Base-by-base conservation (phyloP, 208 protist species). In the Crithidia mellificae region DNA sequence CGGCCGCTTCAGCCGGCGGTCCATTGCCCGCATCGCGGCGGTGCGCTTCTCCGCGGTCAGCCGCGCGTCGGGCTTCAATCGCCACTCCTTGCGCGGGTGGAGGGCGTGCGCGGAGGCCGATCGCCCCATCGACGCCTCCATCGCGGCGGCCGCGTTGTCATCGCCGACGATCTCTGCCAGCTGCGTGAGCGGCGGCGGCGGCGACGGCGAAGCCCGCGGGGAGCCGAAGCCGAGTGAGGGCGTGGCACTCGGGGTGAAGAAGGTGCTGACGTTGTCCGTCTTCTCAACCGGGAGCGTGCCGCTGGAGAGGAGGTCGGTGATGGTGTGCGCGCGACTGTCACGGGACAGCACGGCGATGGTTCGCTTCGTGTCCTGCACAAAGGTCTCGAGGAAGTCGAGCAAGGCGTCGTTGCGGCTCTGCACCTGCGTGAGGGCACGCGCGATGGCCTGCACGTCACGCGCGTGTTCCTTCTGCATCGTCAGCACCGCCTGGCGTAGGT, bases 311-410 rank as follows among this genome's bases (percentile, higher is more conserved):
- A 75, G 46, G 25, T 75, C 70, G 12, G 52, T 65, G 30, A 75
- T 75, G 62, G 20, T 75, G 43, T 59, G 70, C 8, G 70, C 70
- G 15, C 53, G 70, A 22, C 46, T 56, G 22, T 69, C 70, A 25
- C 55, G 52, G 15, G 70, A 20, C 19, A 75, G 55, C 38, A 69
- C 62, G 25, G 52, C 36, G 6, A 75, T 49, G 2, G 63, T 75
- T 5, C 52, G 43, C 55, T 41, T 51, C 49, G 70, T 58, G 44
- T 69, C 53, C 41, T 57, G 34, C 52, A 76, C 72, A 52, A 68
- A 82, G 11, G 67, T 77, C 36, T 57, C 51, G 56, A 85, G 64
- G 47, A 81, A 85, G 69, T 85, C 77, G 6, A 78, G 67, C 41
- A 85, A 41, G 34, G 53, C 80, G 47, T 85, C 73, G 38, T 64